Conservation (phyloP, 768 basidiomycete species). For the Podaxis sp. region DNA sequence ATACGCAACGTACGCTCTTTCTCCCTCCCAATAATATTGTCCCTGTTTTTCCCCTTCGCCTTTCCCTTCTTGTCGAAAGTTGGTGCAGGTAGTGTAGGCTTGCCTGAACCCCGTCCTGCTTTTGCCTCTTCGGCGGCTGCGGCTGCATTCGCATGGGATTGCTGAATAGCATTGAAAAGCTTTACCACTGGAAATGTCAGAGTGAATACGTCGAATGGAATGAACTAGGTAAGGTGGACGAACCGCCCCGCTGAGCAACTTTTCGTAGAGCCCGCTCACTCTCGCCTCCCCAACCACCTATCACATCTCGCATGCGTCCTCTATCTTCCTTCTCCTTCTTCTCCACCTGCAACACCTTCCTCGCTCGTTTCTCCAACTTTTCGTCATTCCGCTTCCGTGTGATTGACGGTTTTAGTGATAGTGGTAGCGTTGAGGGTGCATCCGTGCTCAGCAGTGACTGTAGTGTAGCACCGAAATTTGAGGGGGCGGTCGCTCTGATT, state of each 20-base stretch:
- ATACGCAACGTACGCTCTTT: slow-evolving; percentile 49
- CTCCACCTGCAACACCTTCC: slow-evolving; percentile 68
- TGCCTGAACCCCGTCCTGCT: slow-evolving; percentile 66
- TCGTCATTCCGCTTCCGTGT: slow-evolving; percentile 70
- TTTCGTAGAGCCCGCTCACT: slow-evolving; percentile 75
- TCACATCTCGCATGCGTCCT: slow-evolving; percentile 65
- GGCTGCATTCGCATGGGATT: slow-evolving; percentile 63
- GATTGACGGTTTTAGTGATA: slow-evolving; percentile 79
- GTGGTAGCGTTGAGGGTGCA: slow-evolving; percentile 65
- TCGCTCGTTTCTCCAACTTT: slow-evolving; percentile 71
- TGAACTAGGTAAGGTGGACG: slow-evolving; percentile 20
- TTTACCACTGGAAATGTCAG: slow-evolving; percentile 60
- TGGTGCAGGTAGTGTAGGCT: slow-evolving; percentile 71
- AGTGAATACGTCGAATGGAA: background rate
- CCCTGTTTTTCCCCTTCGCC: slow-evolving; percentile 53
- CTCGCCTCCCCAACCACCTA: slow-evolving; percentile 89
- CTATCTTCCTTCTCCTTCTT: slow-evolving; percentile 74
- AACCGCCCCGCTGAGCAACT: slow-evolving; percentile 85
- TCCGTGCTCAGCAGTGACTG: slow-evolving; percentile 72
- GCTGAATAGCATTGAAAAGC: slow-evolving; percentile 84
- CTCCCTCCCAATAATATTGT: slow-evolving; percentile 51
- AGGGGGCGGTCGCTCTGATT: slow-evolving; percentile 72
- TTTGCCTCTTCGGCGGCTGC: slow-evolving; percentile 58
- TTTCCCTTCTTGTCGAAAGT: slow-evolving; percentile 48
- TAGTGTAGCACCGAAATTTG: slow-evolving; percentile 73